Evolutionary conservation across 116 monocot species (phyloP).

Genomic region (Phalaenopsis hybrid): DNA sequence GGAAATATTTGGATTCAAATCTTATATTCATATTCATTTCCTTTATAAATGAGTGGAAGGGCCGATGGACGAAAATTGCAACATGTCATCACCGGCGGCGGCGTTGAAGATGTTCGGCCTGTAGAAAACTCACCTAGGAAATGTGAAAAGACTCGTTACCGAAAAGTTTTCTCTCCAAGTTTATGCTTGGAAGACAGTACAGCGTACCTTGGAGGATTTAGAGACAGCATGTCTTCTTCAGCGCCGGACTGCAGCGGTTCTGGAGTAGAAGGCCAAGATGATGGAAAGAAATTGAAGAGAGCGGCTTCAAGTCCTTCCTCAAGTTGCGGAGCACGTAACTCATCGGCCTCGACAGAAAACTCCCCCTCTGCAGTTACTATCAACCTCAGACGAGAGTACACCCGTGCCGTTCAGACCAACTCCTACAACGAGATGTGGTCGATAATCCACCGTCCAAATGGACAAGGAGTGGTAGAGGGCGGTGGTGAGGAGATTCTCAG

Average conservation of each 20-base stretch:
- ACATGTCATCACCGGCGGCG: too few species aligned
- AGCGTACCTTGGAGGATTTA: too few species aligned
- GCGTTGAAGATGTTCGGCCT: too few species aligned
- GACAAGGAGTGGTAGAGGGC: background rate
- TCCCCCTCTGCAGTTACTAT: constrained; percentile 32
- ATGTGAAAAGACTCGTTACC: too few species aligned
- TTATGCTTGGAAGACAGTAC: too few species aligned
- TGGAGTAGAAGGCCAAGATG: constrained; percentile 1
- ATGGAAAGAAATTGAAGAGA: background rate
- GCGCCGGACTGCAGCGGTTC: background rate
- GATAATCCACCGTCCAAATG: constrained; percentile 34
- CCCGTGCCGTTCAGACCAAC: constrained; percentile 39
- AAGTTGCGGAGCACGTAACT: background rate
- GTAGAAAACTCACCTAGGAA: too few species aligned
- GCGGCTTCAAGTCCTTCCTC: background rate
- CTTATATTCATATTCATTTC: too few species aligned
- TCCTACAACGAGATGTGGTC: constrained; percentile 68
- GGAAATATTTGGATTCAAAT: too few species aligned
- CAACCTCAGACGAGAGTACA: constrained; percentile 59
- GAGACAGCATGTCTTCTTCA: background rate
- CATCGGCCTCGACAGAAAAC: background rate
- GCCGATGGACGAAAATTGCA: too few species aligned
- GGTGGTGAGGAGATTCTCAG: constrained; percentile 20
- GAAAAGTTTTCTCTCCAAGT: too few species aligned
- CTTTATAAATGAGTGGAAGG: too few species aligned